Evolutionary conservation across 1,284 basidiomycete genomes (phyloP), one percentile per base, ranked within the genome.

Genomic region (Puccinia coronata): DNA sequence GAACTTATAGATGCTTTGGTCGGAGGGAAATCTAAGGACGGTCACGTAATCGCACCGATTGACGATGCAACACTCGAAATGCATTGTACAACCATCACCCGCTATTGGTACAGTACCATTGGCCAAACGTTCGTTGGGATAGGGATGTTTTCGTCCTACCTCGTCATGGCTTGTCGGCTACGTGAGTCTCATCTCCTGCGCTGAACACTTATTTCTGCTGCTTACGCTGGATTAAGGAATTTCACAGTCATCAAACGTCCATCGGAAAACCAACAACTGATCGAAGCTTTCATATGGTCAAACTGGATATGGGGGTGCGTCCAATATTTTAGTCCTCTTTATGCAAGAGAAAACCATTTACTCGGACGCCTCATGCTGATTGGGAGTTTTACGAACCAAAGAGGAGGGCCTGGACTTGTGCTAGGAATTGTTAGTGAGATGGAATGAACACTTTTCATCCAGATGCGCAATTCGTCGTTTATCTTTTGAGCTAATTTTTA

Each of bases 251-350:
- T 39, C 14, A 9, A 34, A 18, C 39, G 34, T 41, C 36, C 61
- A 18, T 39, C 61, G 61, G 61, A 36, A 36, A 63, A 41, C 23
- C 34, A 63, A 31, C 3, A 63, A 41, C 20, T 63, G 61, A 63
- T 63, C 36, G 36, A 63, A 49, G 41, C 67, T 41, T 47, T 70
- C 67, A 49, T 51, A 28, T 70, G 67, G 67, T 51, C 47, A 25
- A 70, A 70, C 67, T 70, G 67, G 67, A 70, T 39, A 28, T 70
- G 67, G 67, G 67, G 67, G 67, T 70, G 43, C n/a, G 67, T 43
- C 41, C 3, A 47, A 31, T 70, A 18, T 41, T n/a, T 3, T n/a
- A 53, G 14, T n/a, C 49, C n/a, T 53, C 49, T 6, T 43, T 70
- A 49, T n/a, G 43, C 43, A 43, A 43, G 43, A n/a, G n/a, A n/a